phyloP scores from a whole-genome alignment of 2,329 filamentous ascomycete species.

The Colletotrichum orbiculare region DNA sequence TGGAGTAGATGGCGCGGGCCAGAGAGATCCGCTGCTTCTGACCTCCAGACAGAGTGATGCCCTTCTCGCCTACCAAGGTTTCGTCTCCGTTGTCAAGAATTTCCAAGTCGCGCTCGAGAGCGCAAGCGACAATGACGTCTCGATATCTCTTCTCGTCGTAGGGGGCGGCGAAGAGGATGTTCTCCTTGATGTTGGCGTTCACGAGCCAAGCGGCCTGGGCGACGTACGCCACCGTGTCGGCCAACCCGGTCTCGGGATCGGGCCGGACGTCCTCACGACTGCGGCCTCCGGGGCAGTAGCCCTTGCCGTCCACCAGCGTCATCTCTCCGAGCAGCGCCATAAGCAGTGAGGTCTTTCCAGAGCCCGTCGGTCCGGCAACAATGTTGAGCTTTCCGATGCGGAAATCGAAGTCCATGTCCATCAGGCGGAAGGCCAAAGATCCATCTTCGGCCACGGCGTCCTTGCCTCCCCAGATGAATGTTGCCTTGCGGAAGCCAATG shows the following conservation, averaged over 20 bases:
- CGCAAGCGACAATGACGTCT: constrained; percentile 90
- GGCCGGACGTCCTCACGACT: constrained; percentile 86
- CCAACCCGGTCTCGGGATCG: constrained; percentile 86
- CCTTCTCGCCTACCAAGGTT: constrained; percentile 95
- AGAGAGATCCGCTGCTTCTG: constrained; percentile 98
- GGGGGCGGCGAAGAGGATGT: constrained; percentile 89
- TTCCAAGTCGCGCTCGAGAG: constrained; percentile 88
- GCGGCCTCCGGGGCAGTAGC: constrained; percentile 86
- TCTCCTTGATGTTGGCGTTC: constrained; percentile 94
- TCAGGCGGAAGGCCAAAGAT: constrained; percentile 81
- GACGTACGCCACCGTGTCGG: constrained; percentile 94
- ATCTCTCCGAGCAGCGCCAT: constrained; percentile 98
- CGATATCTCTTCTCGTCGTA: constrained; percentile 86
- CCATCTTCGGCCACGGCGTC: constrained; percentile 70
- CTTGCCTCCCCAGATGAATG: constrained; percentile 87
- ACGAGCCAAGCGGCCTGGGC: constrained; percentile 97
- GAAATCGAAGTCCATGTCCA: constrained; percentile 87
- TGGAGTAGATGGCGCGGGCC: constrained; percentile 96
- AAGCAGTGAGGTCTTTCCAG: constrained; percentile 93
- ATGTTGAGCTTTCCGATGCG: constrained; percentile 89
- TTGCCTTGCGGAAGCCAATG: constrained; percentile 87
- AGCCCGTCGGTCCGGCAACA: constrained; percentile 91
- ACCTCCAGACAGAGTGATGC: constrained; percentile 94
- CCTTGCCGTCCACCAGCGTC: constrained; percentile 82
- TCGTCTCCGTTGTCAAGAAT: constrained; percentile 94